phyloP scores from a whole-genome alignment of 805 yeast genomes.

The Cyberlindnera japonica region DNA sequence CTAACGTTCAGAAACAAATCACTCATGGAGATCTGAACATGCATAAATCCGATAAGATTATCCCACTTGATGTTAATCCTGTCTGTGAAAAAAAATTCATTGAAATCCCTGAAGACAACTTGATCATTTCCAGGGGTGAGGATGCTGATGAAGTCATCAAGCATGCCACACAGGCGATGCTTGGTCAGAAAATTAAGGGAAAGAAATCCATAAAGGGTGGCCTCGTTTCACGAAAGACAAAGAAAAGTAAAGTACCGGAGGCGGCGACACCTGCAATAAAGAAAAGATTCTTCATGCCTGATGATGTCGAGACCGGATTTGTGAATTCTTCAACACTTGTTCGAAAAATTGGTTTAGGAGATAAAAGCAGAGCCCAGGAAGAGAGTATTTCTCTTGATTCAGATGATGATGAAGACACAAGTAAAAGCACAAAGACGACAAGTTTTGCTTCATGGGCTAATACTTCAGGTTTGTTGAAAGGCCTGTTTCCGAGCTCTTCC shows the following conservation, averaged over 20 bases:
- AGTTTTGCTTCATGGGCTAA: neutral
- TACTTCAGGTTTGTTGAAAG: conserved; percentile 7
- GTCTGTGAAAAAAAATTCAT: conserved; percentile 52
- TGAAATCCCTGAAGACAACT: conserved; percentile 68
- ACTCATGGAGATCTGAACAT: conserved; percentile 43
- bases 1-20: conserved; percentile 68
- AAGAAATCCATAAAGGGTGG: conserved; percentile 15
- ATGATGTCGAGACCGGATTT: conserved; percentile 64
- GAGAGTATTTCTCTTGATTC: conserved; percentile 15
- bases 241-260: conserved; percentile 14
- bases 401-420: conserved; percentile 13
- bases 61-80: conserved; percentile 60
- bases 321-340: conserved; percentile 48
- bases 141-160: conserved; percentile 67
- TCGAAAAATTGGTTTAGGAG: conserved; percentile 22
- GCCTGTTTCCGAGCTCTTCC: conserved; percentile 7
- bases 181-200: conserved; percentile 31
- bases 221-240: conserved; percentile 2
- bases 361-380: neutral
- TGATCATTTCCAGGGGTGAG: conserved; percentile 46
- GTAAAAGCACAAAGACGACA: neutral
- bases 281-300: conserved; percentile 70
- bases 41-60: conserved; percentile 55
- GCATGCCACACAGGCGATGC: conserved; percentile 63
- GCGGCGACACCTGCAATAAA: conserved; percentile 22